Evolutionary conservation across 179 eudicot species (phyloP), one percentile per base, ranked within the genome.

Genomic region (Sideroxylon spinosum): DNA sequence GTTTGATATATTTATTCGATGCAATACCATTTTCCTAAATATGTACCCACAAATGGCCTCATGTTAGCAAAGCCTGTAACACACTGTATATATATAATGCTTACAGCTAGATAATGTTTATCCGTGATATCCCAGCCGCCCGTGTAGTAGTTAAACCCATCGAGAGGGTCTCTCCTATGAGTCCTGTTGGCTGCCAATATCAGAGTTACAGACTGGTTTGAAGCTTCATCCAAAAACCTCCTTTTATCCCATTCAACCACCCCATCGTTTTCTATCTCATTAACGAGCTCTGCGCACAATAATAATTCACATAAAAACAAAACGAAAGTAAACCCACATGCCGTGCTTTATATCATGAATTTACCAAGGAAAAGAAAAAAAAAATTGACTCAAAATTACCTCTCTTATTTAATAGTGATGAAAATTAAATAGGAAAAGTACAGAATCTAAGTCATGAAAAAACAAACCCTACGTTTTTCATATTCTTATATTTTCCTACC

Each of bases 141-240:
- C 6, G 65, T 78, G 75, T 86, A 86, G 29, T 70, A 84, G 20
- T 68, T 77, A 28, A 86, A 84, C 65, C 65, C 76, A 71, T 86
- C n/a, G 0, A 62, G 3, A 52, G 87, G 87, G 68, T 81, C 83
- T 74, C 66, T 82, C 50, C 89, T 81, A 48, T 73, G 61, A 4
- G 89, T 86, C 70, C 86, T 80, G 46, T 82, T 53, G 13, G 85
- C 83, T 59, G 89, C 89, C 79, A 86, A 79, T 26, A 86, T 74
- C 50, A 86, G 71, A 32, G 28, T 25, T 25, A 72, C 61, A 11
- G 75, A 73, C 20, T 67, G 64, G 28, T 68, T 52, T 32, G 79
- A 77, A 20, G 79, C 17, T 49, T 76, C n/a, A 16, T 25, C 60
- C 46, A 76, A 23, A 63, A 64, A 29, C 71, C 48, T 59, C 61